Conservation (phyloP, 1,284 basidiomycete species). For the Leccinum ponderosum region DNA sequence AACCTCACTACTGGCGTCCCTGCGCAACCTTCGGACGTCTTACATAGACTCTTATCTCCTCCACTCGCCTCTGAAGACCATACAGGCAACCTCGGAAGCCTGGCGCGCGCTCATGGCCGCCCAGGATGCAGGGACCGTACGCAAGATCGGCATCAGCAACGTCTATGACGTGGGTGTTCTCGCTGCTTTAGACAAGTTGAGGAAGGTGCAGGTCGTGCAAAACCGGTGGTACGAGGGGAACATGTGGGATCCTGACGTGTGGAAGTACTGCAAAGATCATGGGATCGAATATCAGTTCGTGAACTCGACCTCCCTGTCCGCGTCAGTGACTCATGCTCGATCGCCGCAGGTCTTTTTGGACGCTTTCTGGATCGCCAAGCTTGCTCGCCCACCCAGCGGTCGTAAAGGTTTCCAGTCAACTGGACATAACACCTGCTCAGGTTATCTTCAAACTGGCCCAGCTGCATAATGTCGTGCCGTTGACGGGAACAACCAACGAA, state of each 20-base stretch:
- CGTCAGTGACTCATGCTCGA: slow-evolving; percentile 6
- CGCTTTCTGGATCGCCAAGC: slow-evolving; percentile 71
- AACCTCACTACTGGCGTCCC: slow-evolving; percentile 62
- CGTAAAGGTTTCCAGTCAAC: slow-evolving; percentile 43
- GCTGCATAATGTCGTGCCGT: slow-evolving; percentile 54
- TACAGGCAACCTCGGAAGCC: slow-evolving; percentile 61
- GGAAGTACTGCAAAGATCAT: slow-evolving; percentile 53
- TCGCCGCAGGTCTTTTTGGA: slow-evolving; percentile 78
- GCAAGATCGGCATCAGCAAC: slow-evolving; percentile 74
- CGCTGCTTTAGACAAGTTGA: slow-evolving; percentile 48
- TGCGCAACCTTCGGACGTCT: slow-evolving; percentile 65
- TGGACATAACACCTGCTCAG: slow-evolving; percentile 61
- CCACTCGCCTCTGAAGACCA: slow-evolving; percentile 69
- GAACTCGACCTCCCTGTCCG: not conserved
- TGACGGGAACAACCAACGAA: slow-evolving; percentile 65
- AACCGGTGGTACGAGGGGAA: slow-evolving; percentile 84
- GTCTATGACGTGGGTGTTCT: slow-evolving; percentile 65
- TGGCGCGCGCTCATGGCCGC: slow-evolving; percentile 62
- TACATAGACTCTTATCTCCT: slow-evolving; percentile 77
- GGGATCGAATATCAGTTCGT: slow-evolving; percentile 74
- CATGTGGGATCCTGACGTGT: slow-evolving; percentile 66
- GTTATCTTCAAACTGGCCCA: slow-evolving; percentile 69
- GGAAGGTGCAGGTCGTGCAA: slow-evolving; percentile 72
- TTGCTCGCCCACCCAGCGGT: slow-evolving; percentile 55
- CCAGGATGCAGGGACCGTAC: slow-evolving; percentile 63